phyloP scores from a whole-genome alignment of 2,329 filamentous ascomycete genomes.

The Capronia americana region DNA sequence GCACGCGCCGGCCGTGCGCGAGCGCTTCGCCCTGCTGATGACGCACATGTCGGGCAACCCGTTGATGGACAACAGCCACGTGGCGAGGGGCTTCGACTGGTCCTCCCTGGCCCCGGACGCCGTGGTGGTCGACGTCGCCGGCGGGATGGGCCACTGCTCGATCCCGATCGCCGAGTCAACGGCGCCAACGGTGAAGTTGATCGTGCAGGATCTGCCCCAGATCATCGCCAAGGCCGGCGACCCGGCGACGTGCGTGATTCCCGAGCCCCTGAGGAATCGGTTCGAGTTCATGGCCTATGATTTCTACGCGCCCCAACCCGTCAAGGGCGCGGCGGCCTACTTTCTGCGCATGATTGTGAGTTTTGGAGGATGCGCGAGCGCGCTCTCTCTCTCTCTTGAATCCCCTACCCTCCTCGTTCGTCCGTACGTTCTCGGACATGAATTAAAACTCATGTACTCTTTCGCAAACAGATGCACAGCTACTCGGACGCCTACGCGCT shows the following conservation, averaged over 20 bases:
- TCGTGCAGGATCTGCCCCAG: constrained; percentile 38
- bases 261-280: constrained; percentile 15
- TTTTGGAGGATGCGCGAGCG: too few relatives aligned
- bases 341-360: constrained; percentile 38
- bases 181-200: constrained; percentile 19
- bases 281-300: constrained; percentile 40
- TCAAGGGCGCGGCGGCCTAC: constrained; percentile 39
- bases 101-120: constrained; percentile 51
- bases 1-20: constrained; percentile 14
- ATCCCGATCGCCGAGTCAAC: constrained; percentile 31
- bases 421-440: neutral
- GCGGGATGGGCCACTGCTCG: constrained; percentile 33
- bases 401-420: neutral
- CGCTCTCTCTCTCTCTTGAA: too few relatives aligned
- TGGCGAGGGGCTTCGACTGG: constrained; percentile 30
- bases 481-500: constrained; percentile 39
- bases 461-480: constrained; percentile 32
- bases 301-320: constrained; percentile 39
- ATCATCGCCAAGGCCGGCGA: constrained; percentile 27
- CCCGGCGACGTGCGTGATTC: constrained; percentile 29
- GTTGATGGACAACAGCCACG: constrained; percentile 28
- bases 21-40: constrained; percentile 30
- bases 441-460: neutral
- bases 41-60: constrained; percentile 30
- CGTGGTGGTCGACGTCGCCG: constrained; percentile 58